phyloP scores from a whole-genome alignment of 2,329 filamentous ascomycete species.

The Gnomoniopsis smithogilvyi region DNA sequence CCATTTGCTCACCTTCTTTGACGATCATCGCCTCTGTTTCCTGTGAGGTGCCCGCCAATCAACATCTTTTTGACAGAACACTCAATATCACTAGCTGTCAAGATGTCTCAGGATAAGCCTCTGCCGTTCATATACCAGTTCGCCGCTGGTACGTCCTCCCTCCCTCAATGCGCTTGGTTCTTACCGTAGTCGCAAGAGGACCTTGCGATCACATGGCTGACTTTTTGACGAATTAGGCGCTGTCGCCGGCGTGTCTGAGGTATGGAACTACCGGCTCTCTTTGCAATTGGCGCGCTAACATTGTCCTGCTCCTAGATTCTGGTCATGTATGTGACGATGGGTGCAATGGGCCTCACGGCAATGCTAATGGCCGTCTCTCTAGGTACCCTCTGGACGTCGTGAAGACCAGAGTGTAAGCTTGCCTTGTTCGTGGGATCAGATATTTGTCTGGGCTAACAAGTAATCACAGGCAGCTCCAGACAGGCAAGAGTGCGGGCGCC shows the following conservation, averaged over 20 bases:
- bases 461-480: slow-evolving; percentile 75
- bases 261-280: slow-evolving; percentile 42
- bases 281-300: slow-evolving; percentile 24
- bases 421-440: neutral
- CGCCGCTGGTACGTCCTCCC: slow-evolving; percentile 67
- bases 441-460: slow-evolving; percentile 7
- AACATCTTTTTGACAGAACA: neutral
- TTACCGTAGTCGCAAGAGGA: slow-evolving; percentile 21
- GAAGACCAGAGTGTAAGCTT: slow-evolving; percentile 88
- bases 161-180: slow-evolving; percentile 19
- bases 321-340: slow-evolving; percentile 63
- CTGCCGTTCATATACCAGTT: slow-evolving; percentile 95
- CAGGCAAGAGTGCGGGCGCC: slow-evolving; percentile 65
- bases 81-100: slow-evolving; percentile 27
- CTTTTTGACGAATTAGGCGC: slow-evolving; percentile 56
- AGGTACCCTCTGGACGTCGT: slow-evolving; percentile 99
- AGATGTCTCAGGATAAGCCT: slow-evolving; percentile 67
- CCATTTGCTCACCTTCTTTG: neutral
- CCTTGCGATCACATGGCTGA: slow-evolving; percentile 23
- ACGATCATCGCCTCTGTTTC: slow-evolving; percentile 1
- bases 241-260: slow-evolving; percentile 96
- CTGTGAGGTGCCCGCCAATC: neutral
- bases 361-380: slow-evolving; percentile 19
- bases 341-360: slow-evolving; percentile 6
- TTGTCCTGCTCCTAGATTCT: slow-evolving; percentile 60